phyloP scores from a whole-genome alignment of 345 rosid genomes.

The Theobroma cacao region DNA sequence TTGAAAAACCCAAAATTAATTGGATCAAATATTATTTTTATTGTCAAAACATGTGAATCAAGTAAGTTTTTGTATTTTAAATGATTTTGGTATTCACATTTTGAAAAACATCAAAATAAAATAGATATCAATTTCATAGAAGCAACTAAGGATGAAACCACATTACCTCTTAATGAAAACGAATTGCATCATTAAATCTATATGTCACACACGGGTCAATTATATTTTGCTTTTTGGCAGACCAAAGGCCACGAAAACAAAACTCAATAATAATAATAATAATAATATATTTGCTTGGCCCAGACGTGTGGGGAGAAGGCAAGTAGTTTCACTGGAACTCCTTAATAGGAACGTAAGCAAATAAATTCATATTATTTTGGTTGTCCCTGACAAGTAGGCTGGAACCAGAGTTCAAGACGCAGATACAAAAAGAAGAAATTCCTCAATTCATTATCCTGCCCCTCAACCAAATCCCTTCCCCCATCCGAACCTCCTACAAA shows the following conservation, averaged over 20 bases:
- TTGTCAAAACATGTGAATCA: too few relatives aligned
- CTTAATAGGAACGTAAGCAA: neutral
- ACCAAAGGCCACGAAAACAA: neutral
- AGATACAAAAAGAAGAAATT: neutral
- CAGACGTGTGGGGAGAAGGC: slow-evolving; percentile 7
- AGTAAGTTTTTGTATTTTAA: too few relatives aligned
- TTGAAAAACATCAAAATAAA: neutral
- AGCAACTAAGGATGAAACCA: too few relatives aligned
- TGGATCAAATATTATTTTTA: too few relatives aligned
- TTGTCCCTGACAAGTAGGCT: neutral
- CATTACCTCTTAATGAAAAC: neutral
- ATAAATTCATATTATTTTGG: neutral
- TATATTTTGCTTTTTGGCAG: neutral
- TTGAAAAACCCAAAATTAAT: too few relatives aligned
- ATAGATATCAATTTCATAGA: neutral
- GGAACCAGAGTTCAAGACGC: neutral
- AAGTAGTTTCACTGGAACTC: neutral
- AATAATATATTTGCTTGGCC: neutral
- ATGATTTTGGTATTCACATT: too few relatives aligned
- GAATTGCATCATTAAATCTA: neutral
- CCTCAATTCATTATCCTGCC: too few relatives aligned
- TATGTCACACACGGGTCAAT: neutral
- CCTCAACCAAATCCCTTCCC: too few relatives aligned
- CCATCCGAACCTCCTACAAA: too few relatives aligned
- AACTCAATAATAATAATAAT: neutral